Evolutionary conservation across 2,329 filamentous ascomycete species (phyloP).

Genomic region (Fusarium lateritium): DNA sequence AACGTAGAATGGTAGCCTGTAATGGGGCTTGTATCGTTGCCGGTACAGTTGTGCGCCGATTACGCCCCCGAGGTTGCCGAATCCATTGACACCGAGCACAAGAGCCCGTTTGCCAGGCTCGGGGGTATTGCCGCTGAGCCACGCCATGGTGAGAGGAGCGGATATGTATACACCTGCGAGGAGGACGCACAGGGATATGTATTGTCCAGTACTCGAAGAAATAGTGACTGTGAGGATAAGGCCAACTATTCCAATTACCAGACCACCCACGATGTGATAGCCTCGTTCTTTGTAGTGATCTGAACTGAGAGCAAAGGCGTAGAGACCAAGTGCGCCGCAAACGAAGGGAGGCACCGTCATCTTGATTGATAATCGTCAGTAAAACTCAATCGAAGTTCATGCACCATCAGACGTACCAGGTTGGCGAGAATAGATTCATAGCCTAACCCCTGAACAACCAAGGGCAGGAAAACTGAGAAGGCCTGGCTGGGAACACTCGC

Average conservation of each 20-base stretch:
- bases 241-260: conserved; percentile 45
- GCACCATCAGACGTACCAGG: conserved; percentile 33
- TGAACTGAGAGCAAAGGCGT: conserved; percentile 47
- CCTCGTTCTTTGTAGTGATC: conserved; percentile 47
- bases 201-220: conserved; percentile 40
- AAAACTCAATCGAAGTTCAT: too few relatives aligned
- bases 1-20: conserved; percentile 48
- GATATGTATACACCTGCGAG: conserved; percentile 48
- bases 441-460: conserved; percentile 48
- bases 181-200: conserved; percentile 47
- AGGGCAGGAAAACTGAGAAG: conserved; percentile 48
- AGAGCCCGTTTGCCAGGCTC: conserved; percentile 49
- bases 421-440: conserved; percentile 50
- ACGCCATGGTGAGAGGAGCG: conserved; percentile 48
- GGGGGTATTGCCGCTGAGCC: conserved; percentile 50
- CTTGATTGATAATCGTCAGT: conserved; percentile 24
- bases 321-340: conserved; percentile 48
- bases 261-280: conserved; percentile 46
- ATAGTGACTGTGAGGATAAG: conserved; percentile 46
- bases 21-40: conserved; percentile 42
- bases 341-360: conserved; percentile 50
- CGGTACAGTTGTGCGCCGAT: conserved; percentile 48
- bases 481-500: conserved; percentile 49
- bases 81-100: conserved; percentile 49
- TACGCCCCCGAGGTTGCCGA: conserved; percentile 48